Conservation (phyloP, 768 basidiomycete genomes). For the Podaxis rugospora region DNA sequence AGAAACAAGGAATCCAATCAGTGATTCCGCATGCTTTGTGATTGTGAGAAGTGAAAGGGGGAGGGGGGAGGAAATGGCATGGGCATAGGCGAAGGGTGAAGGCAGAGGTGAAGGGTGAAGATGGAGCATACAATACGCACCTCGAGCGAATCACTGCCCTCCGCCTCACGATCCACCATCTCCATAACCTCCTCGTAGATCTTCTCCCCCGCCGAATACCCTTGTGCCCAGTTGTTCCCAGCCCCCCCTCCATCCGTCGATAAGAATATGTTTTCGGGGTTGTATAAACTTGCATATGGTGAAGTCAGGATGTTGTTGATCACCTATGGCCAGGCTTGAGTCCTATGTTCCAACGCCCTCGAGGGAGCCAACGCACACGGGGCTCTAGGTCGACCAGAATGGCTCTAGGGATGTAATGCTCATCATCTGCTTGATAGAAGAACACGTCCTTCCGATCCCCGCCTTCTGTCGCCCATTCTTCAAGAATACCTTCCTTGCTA, state of each 20-base stretch:
- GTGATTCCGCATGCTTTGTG: not conserved
- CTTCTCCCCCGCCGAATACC: conserved; percentile 84
- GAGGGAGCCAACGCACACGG: conserved; percentile 50
- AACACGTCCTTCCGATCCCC: conserved; percentile 99
- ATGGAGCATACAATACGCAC: conserved; percentile 36
- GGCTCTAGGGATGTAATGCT: conserved; percentile 96
- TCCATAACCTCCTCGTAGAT: conserved; percentile 98
- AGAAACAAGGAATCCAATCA: not conserved
- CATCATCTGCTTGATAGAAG: conserved; percentile 99
- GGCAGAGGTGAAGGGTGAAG: not conserved
- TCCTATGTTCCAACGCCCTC: not conserved
- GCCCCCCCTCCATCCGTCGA: conserved; percentile 98
- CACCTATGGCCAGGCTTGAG: conserved; percentile 50
- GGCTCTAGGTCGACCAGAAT: conserved; percentile 97
- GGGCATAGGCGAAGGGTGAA: not conserved
- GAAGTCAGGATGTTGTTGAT: conserved; percentile 93
- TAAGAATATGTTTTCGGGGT: conserved; percentile 96
- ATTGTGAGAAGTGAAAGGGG: not conserved
- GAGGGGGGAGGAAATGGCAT: not conserved
- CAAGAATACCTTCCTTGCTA: conserved; percentile 89
- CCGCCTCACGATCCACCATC: conserved; percentile 97
- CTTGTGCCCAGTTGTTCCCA: conserved; percentile 98
- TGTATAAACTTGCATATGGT: conserved; percentile 87
- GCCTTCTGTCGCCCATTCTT: conserved; percentile 95
- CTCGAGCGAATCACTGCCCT: conserved; percentile 96